Base-by-base conservation (phyloP, 2,329 filamentous ascomycete species). In the Hypoxylon sp. region DNA sequence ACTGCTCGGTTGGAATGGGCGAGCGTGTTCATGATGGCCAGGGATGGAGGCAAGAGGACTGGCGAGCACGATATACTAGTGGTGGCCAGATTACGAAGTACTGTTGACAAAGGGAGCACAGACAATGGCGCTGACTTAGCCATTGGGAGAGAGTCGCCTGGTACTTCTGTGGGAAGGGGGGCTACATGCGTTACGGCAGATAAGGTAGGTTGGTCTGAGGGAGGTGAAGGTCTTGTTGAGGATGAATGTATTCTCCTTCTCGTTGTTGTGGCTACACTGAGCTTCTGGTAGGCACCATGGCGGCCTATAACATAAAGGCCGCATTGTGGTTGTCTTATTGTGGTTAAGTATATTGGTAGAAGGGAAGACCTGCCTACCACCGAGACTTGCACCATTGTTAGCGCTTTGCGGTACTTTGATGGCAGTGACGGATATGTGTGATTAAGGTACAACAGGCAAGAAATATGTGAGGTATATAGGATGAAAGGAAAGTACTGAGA, bases 11-110 rank as follows among this genome's bases (percentile, higher is more conserved):
- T 86, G 25, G 91, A 90, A 77, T 93, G 85, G 10, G 94, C 91
- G 72, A 97, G 86, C 21, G 86, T 78, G 5, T 84, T 86, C 80
- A 97, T 91, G 64, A 91, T 78, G 58, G 84, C 84, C 50, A 96
- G 83, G 6, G 91, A 94, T 0, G 92, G 90, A 1, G 83, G 82
- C 1, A 97, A 86, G 3, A 97, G 86, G 3, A 90, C 19, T 1
- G 83, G 89, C 1, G 91, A 93, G 1, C 90, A 92, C 0, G 92
- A 93, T 67, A 94, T 85, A 36, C 86, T 85, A 5, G 87, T 91
- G 59, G 91, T 91, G 70, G 88, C 83, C 61, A 93, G 86, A 7
- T 90, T 92, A 65, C 92, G 89, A 17, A 94, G 78, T 38, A 94
- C 83, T 63, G 87, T 88, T 63, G 82, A 83, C 2, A 93, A 81